These are phyloP conservation scores for Dioscorea alata DNA, from an alignment of 106 monocot species.

Conservation along the genomic window DNA sequence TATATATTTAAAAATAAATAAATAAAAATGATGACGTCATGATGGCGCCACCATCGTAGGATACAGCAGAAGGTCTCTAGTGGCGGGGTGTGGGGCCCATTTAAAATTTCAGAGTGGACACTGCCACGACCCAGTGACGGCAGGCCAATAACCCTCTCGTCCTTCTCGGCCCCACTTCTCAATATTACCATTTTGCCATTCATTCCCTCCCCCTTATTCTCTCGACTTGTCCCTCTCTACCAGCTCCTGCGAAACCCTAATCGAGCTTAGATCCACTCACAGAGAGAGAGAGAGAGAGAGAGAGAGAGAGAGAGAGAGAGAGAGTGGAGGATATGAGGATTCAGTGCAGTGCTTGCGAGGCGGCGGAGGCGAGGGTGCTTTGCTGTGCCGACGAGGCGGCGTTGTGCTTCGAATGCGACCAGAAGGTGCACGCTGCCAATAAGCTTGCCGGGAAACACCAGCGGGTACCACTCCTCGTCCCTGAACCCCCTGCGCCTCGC, in stretches of 20 bases:
- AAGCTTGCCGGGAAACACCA: slow-evolving; percentile 33
- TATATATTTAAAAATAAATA: too few relatives aligned
- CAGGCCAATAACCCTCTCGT: too few relatives aligned
- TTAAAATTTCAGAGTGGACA: too few relatives aligned
- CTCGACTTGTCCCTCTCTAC: background rate
- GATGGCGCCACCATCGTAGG: too few relatives aligned
- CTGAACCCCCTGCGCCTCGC: slow-evolving; percentile 4
- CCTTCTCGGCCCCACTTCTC: too few relatives aligned
- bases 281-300: background rate
- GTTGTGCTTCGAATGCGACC: slow-evolving; percentile 25
- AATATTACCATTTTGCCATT: too few relatives aligned
- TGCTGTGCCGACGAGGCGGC: slow-evolving; percentile 45
- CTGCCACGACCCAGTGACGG: too few relatives aligned
- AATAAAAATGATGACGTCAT: too few relatives aligned
- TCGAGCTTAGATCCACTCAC: background rate
- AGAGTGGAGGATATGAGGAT: slow-evolving; percentile 24
- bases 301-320: background rate
- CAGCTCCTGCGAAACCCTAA: background rate
- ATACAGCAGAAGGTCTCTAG: too few relatives aligned
- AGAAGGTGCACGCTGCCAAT: slow-evolving; percentile 32
- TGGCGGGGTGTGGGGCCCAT: too few relatives aligned
- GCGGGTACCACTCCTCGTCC: slow-evolving; percentile 21
- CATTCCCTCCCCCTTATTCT: background rate
- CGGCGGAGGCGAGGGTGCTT: slow-evolving; percentile 25
- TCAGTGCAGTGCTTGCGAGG: slow-evolving; percentile 38